Evolutionary conservation across 2,329 filamentous ascomycete genomes (phyloP), one percentile per base, ranked within the genome.

Genomic region (Aspergillus pseudoviridinutans): DNA sequence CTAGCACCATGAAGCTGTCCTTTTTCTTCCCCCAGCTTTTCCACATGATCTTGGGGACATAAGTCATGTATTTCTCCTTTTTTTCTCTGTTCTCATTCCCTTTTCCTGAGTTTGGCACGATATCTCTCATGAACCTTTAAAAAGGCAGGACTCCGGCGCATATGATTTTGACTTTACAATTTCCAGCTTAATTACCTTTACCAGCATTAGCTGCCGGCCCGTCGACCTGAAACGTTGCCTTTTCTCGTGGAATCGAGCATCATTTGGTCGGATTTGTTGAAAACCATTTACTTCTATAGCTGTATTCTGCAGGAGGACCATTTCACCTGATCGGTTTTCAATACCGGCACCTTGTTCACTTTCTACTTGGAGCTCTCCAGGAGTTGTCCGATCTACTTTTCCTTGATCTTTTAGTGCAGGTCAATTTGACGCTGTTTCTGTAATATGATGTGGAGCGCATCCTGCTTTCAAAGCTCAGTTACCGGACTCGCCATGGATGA

Each of bases 41-140:
- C 55, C 51, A 47, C 46, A 50, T 54, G 38, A 49, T 51, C 38
- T 60, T 56, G 53, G 53, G 46, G 58, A 60, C 54, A 56, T 56
- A 59, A 56, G 58, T 52, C 54, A 58, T 63, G 58, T 63, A 62
- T 56, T 62, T 41, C 44, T 27, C 38, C 58, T 62, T 14, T 24
- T 50, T 24, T 50, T 50, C 9, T 25, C 24, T 50, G 5, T 29
- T 29, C 17, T 28, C 32, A 38, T 38, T 38, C 3, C 32, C 32
- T 17, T 38, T 29, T 52, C 49, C 32, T 41, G 56, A 58, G 38
- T 58, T 64, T 57, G 58, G 55, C 55, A 65, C 64, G 64, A 65
- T 64, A 64, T 64, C 60, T 60, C 53, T 66, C 64, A 66, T 66
- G 64, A 66, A 61, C 51, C 53, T 53, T 61, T 61, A 42, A 55